A percentile compares a stretch with the other conserved stretches of the same genome.
Evolutionary conservation across 176 grass and related monocot genomes (phyloP).

Genomic region (Oryza coarctata): DNA sequence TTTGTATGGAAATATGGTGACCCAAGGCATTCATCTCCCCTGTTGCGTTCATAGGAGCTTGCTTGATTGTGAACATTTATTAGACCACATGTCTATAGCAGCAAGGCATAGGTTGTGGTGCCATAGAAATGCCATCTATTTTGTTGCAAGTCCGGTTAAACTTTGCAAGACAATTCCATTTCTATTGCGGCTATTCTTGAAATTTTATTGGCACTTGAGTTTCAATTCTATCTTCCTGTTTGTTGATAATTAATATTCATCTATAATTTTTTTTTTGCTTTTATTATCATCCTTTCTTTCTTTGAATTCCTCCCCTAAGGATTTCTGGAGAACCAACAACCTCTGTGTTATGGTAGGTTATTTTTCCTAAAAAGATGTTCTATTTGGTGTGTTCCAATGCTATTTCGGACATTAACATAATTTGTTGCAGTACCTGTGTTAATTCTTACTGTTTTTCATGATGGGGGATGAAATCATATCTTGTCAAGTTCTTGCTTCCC

Average conservation of each 20-base stretch:
- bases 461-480: not conserved
- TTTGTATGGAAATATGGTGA: not conserved
- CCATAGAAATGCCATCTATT: not conserved
- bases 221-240: not conserved
- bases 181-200: not conserved
- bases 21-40: not conserved
- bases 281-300: not conserved
- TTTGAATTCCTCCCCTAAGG: not conserved
- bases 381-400: not conserved
- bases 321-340: not conserved
- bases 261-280: not conserved
- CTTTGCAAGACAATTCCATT: not conserved
- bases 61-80: not conserved
- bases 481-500: not conserved
- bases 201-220: not conserved
- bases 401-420: not conserved
- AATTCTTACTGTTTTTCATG: not conserved
- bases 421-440: not conserved
- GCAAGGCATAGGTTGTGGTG: not conserved
- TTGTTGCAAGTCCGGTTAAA: not conserved
- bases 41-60: not conserved
- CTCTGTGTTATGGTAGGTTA: not conserved
- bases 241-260: not conserved
- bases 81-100: not conserved
- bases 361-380: not conserved